Conservation (phyloP, 495 filamentous ascomycete genomes). For the Podospora pseudocomata region DNA sequence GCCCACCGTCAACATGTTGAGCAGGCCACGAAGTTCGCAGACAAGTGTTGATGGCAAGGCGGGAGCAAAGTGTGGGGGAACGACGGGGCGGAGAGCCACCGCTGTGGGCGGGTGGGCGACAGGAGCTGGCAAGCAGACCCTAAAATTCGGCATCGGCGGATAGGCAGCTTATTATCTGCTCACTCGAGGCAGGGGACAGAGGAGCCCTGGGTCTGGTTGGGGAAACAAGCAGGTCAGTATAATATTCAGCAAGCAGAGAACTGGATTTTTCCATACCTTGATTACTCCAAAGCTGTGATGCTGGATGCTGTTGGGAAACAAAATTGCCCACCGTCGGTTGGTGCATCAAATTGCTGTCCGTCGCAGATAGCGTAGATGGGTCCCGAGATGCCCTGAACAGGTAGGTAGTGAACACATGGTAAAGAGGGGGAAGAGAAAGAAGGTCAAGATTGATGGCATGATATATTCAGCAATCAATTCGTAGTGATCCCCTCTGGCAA, state of each 20-base stretch:
- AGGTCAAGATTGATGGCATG: too few species aligned
- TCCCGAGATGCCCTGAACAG: background rate
- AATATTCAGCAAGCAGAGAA: background rate
- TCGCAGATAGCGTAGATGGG: constrained; percentile 1
- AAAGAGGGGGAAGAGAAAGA: too few species aligned
- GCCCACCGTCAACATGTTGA: too few species aligned
- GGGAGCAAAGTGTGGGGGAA: background rate
- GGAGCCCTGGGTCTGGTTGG: background rate
- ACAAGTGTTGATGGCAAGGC: background rate
- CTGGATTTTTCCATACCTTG: background rate
- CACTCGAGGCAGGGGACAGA: background rate
- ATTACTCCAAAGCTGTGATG: background rate
- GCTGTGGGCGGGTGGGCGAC: background rate
- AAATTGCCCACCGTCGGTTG: background rate
- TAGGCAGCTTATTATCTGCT: background rate
- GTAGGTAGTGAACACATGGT: too few species aligned
- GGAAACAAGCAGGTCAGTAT: background rate
- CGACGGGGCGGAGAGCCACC: background rate
- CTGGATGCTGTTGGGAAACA: background rate
- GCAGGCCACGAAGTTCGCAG: too few species aligned
- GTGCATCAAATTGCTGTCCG: background rate
- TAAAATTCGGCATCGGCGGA: background rate
- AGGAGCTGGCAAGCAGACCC: background rate
- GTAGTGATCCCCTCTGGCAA: too few species aligned
- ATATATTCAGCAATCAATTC: too few species aligned